Evolutionary conservation across 2,329 filamentous ascomycete species (phyloP).

Genomic region (Fusarium sp.): DNA sequence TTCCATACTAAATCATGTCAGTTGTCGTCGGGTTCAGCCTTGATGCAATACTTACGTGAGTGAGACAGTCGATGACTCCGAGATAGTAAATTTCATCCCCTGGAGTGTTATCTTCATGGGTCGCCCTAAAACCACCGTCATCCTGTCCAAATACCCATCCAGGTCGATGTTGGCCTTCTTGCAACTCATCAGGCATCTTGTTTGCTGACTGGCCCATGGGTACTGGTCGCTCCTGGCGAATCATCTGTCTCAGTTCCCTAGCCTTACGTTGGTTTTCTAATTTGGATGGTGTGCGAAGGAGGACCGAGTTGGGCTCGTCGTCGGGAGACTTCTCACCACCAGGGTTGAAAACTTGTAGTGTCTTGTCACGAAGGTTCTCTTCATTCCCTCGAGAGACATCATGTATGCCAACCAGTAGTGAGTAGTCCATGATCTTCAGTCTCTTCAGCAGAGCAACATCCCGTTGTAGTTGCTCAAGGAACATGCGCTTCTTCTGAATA

Average conservation of each 20-base stretch:
- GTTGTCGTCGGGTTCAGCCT: slow-evolving; percentile 1
- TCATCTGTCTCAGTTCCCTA: slow-evolving; percentile 87
- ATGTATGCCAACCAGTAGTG: slow-evolving; percentile 91
- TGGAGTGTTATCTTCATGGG: slow-evolving; percentile 84
- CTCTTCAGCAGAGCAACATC: slow-evolving; percentile 88
- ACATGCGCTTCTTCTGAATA: slow-evolving; percentile 84
- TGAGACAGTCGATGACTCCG: slow-evolving; percentile 97
- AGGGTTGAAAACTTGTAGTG: slow-evolving; percentile 91
- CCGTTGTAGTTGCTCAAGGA: slow-evolving; percentile 85
- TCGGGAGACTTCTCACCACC: slow-evolving; percentile 69
- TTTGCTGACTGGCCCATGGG: slow-evolving; percentile 84
- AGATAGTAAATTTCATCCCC: slow-evolving; percentile 97
- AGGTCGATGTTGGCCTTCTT: slow-evolving; percentile 73
- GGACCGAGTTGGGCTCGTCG: slow-evolving; percentile 68
- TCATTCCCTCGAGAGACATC: slow-evolving; percentile 91
- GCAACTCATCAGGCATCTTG: slow-evolving; percentile 89
- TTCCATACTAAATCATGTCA: slow-evolving; percentile 74
- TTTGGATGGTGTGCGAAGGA: slow-evolving; percentile 91
- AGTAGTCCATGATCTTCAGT: slow-evolving; percentile 98
- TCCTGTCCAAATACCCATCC: slow-evolving; percentile 90
- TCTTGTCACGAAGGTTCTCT: slow-evolving; percentile 89
- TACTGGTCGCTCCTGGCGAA: slow-evolving; percentile 92
- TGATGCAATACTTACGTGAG: slow-evolving; percentile 73
- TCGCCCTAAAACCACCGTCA: slow-evolving; percentile 91
- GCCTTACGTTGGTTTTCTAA: slow-evolving; percentile 91